Evolutionary conservation across 1,284 basidiomycete species (phyloP).

Genomic region (Marasmius fiardii): DNA sequence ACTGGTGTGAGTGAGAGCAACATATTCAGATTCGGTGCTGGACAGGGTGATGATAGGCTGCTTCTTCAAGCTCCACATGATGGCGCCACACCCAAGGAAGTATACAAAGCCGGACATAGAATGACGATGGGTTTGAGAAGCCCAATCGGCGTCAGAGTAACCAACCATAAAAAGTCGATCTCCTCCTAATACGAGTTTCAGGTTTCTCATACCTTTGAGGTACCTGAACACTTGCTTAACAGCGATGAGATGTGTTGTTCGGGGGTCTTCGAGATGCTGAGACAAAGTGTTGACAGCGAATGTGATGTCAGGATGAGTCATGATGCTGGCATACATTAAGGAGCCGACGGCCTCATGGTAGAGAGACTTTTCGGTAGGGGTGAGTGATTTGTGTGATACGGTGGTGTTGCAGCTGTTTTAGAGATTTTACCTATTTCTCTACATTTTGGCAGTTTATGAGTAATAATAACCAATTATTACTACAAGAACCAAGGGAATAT

Average conservation of each 20-base stretch:
- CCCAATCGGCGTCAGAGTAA: conserved; percentile 26
- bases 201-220: conserved; percentile 21
- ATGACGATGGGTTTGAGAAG: conserved; percentile 17
- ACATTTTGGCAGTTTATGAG: no score
- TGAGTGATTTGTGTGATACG: conserved; percentile 15
- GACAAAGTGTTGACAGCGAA: conserved; percentile 21
- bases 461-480: no score
- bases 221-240: conserved; percentile 24
- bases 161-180: conserved; percentile 3
- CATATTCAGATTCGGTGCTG: conserved; percentile 36
- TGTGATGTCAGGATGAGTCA: conserved; percentile 22
- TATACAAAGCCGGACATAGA: conserved; percentile 24
- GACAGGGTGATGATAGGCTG: conserved; percentile 31
- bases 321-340: conserved; percentile 24
- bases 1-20: conserved; percentile 26
- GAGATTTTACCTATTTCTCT: no score
- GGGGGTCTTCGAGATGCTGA: conserved; percentile 17
- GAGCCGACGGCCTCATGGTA: conserved; percentile 23
- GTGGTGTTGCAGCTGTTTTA: no score
- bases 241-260: conserved; percentile 19
- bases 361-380: conserved; percentile 5
- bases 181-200: conserved; percentile 19
- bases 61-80: conserved; percentile 31
- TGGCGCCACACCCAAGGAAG: conserved; percentile 19
- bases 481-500: no score